These are phyloP conservation scores for Naganishia kalamii DNA, from an alignment of 768 basidiomycete species.

Conservation along the genomic window DNA sequence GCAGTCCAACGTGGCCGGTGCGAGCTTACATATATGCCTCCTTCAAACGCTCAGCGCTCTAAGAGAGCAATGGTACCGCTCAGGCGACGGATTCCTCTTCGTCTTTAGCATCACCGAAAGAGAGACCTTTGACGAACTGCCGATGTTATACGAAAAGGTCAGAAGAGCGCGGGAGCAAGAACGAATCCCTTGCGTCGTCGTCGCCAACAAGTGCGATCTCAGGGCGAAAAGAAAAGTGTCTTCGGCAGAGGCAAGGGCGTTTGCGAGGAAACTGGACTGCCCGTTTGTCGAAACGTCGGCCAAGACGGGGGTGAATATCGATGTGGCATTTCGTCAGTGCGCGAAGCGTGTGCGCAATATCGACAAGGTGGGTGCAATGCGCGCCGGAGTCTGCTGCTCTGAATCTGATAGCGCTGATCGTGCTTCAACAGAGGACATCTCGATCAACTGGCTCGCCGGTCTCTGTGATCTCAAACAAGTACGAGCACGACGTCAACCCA, in stretches of 20 bases:
- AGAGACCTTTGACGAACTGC: slow-evolving; percentile 51
- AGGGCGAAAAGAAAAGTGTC: slow-evolving; percentile 30
- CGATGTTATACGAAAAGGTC: slow-evolving; percentile 50
- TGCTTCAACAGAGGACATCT: background rate
- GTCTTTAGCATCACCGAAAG: slow-evolving; percentile 52
- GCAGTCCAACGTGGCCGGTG: background rate
- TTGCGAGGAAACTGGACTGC: slow-evolving; percentile 44
- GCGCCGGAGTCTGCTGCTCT: no score
- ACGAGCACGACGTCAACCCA: background rate
- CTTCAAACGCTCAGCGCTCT: slow-evolving; percentile 29
- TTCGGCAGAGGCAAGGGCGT: slow-evolving; percentile 39
- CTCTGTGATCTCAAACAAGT: background rate
- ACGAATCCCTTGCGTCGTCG: slow-evolving; percentile 50
- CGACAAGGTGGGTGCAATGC: slow-evolving; percentile 46
- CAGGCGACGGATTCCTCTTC: slow-evolving; percentile 52
- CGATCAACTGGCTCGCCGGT: background rate
- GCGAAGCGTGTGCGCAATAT: slow-evolving; percentile 49
- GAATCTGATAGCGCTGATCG: no score
- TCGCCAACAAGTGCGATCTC: slow-evolving; percentile 50
- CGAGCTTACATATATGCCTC: no score
- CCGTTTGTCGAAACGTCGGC: slow-evolving; percentile 52
- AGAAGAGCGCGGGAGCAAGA: slow-evolving; percentile 50
- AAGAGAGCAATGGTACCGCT: slow-evolving; percentile 46
- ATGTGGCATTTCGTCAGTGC: slow-evolving; percentile 50
- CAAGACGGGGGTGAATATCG: slow-evolving; percentile 50